phyloP scores from a whole-genome alignment of 2,329 filamentous ascomycete species.

The Calonectria hongkongensis region DNA sequence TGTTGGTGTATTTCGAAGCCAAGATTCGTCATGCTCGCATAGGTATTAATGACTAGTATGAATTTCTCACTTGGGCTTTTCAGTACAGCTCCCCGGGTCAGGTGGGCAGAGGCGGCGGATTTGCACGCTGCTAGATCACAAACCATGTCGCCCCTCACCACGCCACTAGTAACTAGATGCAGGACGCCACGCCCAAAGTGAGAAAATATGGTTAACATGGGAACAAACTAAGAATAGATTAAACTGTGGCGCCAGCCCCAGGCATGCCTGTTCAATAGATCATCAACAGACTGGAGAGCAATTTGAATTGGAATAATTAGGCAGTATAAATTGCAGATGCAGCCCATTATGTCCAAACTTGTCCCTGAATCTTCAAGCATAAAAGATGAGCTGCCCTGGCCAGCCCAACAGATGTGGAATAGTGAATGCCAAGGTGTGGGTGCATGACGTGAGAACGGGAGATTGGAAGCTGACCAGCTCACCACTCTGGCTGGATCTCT shows the following conservation, averaged over 20 bases:
- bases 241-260: not conserved
- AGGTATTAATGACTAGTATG: constrained; percentile 31
- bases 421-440: not conserved
- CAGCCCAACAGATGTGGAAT: not conserved
- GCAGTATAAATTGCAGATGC: not conserved
- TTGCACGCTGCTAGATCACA: not conserved
- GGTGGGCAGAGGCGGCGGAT: not conserved
- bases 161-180: not conserved
- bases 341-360: no score
- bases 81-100: no score
- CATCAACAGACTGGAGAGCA: no score
- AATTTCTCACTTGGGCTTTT: constrained; percentile 1
- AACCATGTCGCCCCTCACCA: not conserved
- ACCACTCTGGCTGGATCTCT: no score
- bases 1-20: constrained; percentile 19
- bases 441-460: not conserved
- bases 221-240: not conserved
- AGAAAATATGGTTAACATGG: not conserved
- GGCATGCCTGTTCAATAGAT: no score
- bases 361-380: no score
- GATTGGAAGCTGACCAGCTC: no score
- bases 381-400: no score
- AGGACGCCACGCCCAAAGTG: not conserved
- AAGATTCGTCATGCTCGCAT: not conserved
- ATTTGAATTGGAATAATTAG: no score